Percentiles rank a stretch among this genome's conserved stretches.
Conservation (phyloP, 2,329 filamentous ascomycete genomes). For the Lachnellula arida region DNA sequence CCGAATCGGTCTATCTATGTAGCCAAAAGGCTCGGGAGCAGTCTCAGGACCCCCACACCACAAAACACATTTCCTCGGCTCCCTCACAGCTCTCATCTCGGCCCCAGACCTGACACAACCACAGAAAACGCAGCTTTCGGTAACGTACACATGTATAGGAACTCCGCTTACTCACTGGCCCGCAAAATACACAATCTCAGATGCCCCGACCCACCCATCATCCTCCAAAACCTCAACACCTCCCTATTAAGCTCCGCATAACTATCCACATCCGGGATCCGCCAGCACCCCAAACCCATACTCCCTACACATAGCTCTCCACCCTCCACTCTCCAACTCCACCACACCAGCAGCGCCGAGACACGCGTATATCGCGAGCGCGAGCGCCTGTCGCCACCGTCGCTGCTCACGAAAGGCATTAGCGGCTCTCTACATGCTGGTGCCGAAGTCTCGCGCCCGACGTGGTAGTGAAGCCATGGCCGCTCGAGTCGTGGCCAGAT, state of each 20-base stretch:
- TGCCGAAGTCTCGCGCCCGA: slow-evolving; percentile 7
- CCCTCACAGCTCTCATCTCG: too few species aligned
- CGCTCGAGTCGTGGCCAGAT: background rate
- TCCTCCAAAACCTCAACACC: slow-evolving; percentile 52
- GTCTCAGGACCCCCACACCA: too few species aligned
- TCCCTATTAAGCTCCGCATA: slow-evolving; percentile 52
- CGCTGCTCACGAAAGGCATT: slow-evolving; percentile 60
- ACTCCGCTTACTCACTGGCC: slow-evolving; percentile 38
- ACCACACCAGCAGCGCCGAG: slow-evolving; percentile 52
- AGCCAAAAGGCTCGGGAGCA: too few species aligned
- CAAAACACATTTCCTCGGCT: too few species aligned
- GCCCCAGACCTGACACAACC: too few species aligned
- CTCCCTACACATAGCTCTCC: too few species aligned
- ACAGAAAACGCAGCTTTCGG: too few species aligned
- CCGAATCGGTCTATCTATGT: too few species aligned
- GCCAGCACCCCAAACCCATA: slow-evolving; percentile 56
- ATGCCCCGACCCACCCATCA: slow-evolving; percentile 49
- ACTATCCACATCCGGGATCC: slow-evolving; percentile 51
- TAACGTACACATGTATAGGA: too few species aligned
- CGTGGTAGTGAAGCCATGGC: slow-evolving; percentile 14
- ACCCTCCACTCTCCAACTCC: too few species aligned
- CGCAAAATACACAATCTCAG: slow-evolving; percentile 59
- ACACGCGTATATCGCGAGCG: slow-evolving; percentile 51
- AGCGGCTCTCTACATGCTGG: slow-evolving; percentile 56
- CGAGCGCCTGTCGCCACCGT: slow-evolving; percentile 50